These are phyloP conservation scores for Plasmodium inui DNA, from an alignment of 169 alveolate genomes.

Conservation along the genomic window DNA sequence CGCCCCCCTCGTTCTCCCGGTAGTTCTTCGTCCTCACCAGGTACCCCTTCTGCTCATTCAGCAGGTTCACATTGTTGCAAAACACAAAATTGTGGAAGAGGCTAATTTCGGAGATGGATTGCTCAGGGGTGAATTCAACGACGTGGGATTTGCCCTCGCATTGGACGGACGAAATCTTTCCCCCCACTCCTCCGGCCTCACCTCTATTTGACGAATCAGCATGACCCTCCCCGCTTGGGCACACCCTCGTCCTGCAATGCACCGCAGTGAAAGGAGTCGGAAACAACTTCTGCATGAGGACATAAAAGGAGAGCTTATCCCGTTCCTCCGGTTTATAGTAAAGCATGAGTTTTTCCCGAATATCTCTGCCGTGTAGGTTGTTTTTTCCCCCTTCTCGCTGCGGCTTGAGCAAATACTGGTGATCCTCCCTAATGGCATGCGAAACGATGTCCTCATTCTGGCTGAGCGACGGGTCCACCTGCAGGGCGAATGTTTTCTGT, in stretches of 20 bases:
- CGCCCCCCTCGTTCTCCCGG: slow-evolving; percentile 86
- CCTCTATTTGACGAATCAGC: not conserved
- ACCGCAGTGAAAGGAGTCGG: slow-evolving; percentile 34
- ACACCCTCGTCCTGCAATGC: slow-evolving; percentile 21
- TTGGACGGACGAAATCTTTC: slow-evolving; percentile 17
- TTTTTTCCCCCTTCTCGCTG: slow-evolving; percentile 91
- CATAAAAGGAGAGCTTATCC: slow-evolving; percentile 25
- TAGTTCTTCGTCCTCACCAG: slow-evolving; percentile 83
- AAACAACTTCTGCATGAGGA: slow-evolving; percentile 53
- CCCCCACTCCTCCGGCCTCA: slow-evolving; percentile 7
- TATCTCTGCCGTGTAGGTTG: slow-evolving; percentile 81
- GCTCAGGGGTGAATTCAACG: slow-evolving; percentile 33
- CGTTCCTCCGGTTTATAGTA: slow-evolving; percentile 62
- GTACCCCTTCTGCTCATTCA: slow-evolving; percentile 82
- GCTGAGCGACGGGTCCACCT: slow-evolving; percentile 50
- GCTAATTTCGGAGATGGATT: slow-evolving; percentile 58
- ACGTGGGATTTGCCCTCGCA: not conserved
- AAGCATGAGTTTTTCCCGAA: slow-evolving; percentile 71
- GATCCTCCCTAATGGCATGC: slow-evolving; percentile 72
- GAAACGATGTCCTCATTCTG: slow-evolving; percentile 33
- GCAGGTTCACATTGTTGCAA: slow-evolving; percentile 39
- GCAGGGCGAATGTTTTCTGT: slow-evolving; percentile 75
- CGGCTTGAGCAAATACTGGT: slow-evolving; percentile 84
- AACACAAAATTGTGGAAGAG: slow-evolving; percentile 53
- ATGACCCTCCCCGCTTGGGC: not conserved